These are phyloP conservation scores for Tuctoria greenei DNA, from an alignment of 176 grass and related monocot genomes.

Conservation along the genomic window DNA sequence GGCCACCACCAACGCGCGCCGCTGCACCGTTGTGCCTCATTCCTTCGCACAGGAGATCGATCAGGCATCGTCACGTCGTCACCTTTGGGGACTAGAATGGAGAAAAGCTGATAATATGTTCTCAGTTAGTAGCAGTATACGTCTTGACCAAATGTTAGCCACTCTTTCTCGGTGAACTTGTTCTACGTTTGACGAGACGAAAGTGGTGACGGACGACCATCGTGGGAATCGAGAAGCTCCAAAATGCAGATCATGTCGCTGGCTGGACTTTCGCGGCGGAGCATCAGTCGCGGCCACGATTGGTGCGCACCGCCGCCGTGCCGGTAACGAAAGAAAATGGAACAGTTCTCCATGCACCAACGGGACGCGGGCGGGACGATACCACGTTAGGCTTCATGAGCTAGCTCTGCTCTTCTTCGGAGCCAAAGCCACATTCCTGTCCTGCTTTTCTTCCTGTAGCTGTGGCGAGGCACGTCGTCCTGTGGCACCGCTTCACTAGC, in stretches of 20 bases:
- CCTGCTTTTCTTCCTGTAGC: background rate
- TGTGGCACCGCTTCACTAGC: background rate
- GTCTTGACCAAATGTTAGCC: background rate
- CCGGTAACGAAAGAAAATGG: background rate
- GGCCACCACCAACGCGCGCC: conserved; percentile 11
- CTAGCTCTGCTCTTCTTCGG: too few relatives aligned
- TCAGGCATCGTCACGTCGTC: too few relatives aligned
- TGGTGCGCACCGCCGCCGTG: background rate
- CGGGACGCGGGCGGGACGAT: too few relatives aligned
- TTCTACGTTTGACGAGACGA: background rate
- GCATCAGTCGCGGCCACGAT: background rate
- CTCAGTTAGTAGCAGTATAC: background rate
- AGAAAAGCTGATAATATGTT: background rate
- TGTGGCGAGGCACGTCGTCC: conserved; percentile 21
- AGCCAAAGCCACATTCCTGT: background rate
- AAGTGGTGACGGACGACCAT: background rate
- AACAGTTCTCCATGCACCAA: background rate
- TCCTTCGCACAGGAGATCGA: background rate
- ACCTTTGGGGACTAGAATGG: background rate
- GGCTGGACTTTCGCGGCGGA: background rate
- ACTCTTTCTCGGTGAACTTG: background rate
- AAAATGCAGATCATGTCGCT: background rate
- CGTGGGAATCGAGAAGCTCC: background rate
- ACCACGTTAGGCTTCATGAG: too few relatives aligned
- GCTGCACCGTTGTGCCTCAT: background rate